These are phyloP conservation scores for Colletotrichum australisinense DNA, from an alignment of 2,329 filamentous ascomycete genomes.

Conservation along the genomic window DNA sequence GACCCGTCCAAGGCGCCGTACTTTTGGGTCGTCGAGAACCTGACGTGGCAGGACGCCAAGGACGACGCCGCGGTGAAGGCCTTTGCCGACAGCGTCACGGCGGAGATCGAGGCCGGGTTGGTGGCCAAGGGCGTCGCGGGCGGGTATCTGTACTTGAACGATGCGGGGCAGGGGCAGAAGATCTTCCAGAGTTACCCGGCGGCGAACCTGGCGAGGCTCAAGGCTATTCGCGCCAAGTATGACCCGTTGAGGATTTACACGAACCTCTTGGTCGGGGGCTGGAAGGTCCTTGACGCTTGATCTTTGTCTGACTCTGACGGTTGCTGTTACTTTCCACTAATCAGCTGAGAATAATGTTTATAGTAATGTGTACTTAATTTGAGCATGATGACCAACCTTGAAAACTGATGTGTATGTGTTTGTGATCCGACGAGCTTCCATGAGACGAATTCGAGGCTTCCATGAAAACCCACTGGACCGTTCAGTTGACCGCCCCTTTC, in stretches of 20 bases:
- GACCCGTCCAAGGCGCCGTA: conserved; percentile 32
- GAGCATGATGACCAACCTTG: neutral
- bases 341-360: neutral
- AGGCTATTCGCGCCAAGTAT: conserved; percentile 30
- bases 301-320: accelerated
- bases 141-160: conserved; percentile 52
- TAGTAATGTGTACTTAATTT: neutral
- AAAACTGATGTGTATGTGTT: neutral
- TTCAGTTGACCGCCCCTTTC: neutral
- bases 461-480: no score
- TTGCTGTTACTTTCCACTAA: neutral
- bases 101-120: conserved; percentile 19
- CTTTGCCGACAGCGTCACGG: conserved; percentile 15
- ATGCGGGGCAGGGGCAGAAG: conserved; percentile 54
- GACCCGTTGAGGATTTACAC: conserved; percentile 28
- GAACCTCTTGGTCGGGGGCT: conserved; percentile 28
- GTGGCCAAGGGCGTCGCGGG: conserved; percentile 25
- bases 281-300: conserved; percentile 31
- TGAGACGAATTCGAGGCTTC: no score
- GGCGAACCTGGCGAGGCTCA: conserved; percentile 22
- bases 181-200: conserved; percentile 35
- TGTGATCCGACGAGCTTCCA: neutral
- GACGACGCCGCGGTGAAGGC: conserved; percentile 12
- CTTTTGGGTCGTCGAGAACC: conserved; percentile 37
- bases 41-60: conserved; percentile 31